Conservation (phyloP, 805 yeast genomes). For the Suhomyces sp. region DNA sequence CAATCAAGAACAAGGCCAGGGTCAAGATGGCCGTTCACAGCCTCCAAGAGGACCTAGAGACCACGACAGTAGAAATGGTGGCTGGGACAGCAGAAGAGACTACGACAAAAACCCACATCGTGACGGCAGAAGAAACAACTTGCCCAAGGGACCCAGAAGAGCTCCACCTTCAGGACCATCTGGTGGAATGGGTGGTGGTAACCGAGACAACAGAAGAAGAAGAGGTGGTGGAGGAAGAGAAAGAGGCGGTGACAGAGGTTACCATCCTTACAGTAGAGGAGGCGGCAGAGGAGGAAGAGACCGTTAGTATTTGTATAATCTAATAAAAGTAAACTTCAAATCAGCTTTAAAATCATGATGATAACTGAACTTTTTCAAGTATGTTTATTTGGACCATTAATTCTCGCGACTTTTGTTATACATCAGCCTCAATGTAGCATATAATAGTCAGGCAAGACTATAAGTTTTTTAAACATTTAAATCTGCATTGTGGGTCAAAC, state of each 20-base stretch:
- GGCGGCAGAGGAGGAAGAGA: constrained; percentile 12
- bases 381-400: too few species aligned
- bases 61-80: constrained; percentile 16
- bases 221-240: constrained; percentile 22
- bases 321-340: not conserved
- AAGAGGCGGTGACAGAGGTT: constrained; percentile 25
- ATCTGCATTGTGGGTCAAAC: too few species aligned
- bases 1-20: constrained; percentile 22
- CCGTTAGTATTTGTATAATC: not conserved
- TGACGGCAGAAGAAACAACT: constrained; percentile 30
- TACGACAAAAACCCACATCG: constrained; percentile 16
- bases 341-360: too few species aligned
- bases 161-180: constrained; percentile 40
- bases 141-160: constrained; percentile 53
- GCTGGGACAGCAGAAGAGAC: constrained; percentile 17
- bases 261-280: constrained; percentile 46
- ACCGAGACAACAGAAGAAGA: constrained; percentile 28
- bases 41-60: constrained; percentile 15
- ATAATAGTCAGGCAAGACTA: too few species aligned
- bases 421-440: too few species aligned
- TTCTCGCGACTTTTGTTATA: not conserved
- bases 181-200: constrained; percentile 32
- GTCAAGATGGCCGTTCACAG: not conserved
- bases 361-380: too few species aligned
- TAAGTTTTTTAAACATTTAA: too few species aligned